phyloP scores from a whole-genome alignment of 2,329 filamentous ascomycete genomes.

The Calonectria pteridis region DNA sequence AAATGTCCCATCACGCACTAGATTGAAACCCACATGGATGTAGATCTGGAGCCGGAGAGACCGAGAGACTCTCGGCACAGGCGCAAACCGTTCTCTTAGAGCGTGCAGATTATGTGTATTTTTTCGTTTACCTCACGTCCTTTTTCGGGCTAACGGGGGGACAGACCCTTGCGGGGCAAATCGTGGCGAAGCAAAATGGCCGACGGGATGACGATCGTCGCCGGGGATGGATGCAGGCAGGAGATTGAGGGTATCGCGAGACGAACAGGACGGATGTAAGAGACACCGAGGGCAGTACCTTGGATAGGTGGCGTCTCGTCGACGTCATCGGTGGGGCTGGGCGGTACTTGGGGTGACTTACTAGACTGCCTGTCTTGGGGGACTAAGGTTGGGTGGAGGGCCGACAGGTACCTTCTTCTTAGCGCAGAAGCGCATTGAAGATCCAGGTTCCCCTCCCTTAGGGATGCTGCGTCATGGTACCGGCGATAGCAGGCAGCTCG shows the following conservation, averaged over 20 bases:
- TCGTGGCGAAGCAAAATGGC: constrained; percentile 9
- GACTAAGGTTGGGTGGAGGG: not conserved
- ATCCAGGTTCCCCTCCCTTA: not conserved
- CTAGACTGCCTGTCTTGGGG: not conserved
- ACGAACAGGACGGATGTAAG: constrained; percentile 12
- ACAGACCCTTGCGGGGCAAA: not conserved
- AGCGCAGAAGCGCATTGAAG: not conserved
- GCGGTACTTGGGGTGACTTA: constrained; percentile 9
- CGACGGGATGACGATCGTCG: constrained; percentile 21
- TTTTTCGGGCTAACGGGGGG: not conserved
- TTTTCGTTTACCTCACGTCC: not conserved
- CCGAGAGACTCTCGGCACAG: not conserved
- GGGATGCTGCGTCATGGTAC: not conserved
- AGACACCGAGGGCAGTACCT: constrained; percentile 5
- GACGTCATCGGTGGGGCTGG: constrained; percentile 23
- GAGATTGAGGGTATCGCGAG: constrained; percentile 30
- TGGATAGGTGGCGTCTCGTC: constrained; percentile 17
- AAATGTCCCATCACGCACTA: not conserved
- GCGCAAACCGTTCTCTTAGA: not conserved
- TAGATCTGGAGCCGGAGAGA: constrained; percentile 22
- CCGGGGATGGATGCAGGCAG: not conserved
- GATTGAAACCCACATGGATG: not conserved
- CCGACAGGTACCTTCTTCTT: not conserved
- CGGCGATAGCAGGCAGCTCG: not conserved
- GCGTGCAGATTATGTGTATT: not conserved